Conservation (phyloP, 345 rosid species). For the Gossypium mustelinum region DNA sequence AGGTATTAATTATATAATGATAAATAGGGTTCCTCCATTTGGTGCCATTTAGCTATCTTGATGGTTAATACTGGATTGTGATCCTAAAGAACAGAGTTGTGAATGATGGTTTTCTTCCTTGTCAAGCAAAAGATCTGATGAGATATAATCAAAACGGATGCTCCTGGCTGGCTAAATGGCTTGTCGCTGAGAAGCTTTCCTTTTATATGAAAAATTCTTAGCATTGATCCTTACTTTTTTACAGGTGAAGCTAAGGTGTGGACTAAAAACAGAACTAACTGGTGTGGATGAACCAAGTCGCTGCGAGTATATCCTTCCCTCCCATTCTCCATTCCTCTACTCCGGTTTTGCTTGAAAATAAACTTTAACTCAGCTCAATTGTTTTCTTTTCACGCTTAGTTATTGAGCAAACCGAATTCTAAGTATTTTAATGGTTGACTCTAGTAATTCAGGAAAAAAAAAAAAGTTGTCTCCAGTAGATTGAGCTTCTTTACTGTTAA, state of each 20-base stretch:
- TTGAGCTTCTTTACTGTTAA: background rate
- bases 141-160: background rate
- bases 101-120: background rate
- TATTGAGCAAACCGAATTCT: background rate
- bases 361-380: background rate
- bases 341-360: background rate
- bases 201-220: background rate
- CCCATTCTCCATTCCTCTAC: background rate
- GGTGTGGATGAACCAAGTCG: constrained; percentile 43
- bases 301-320: constrained; percentile 32
- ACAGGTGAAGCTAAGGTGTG: constrained; percentile 41
- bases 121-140: background rate
- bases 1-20: constrained; percentile 19
- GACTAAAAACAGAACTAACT: constrained; percentile 32
- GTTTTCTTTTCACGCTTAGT: background rate
- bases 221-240: background rate
- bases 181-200: background rate
- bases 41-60: background rate
- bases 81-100: background rate
- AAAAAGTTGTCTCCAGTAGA: background rate
- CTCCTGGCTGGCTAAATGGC: background rate
- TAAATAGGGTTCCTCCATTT: background rate
- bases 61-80: background rate
- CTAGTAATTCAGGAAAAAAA: background rate
- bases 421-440: background rate